Evolutionary conservation across 768 basidiomycete genomes (phyloP).

Genomic region (Termitomyces sp.): DNA sequence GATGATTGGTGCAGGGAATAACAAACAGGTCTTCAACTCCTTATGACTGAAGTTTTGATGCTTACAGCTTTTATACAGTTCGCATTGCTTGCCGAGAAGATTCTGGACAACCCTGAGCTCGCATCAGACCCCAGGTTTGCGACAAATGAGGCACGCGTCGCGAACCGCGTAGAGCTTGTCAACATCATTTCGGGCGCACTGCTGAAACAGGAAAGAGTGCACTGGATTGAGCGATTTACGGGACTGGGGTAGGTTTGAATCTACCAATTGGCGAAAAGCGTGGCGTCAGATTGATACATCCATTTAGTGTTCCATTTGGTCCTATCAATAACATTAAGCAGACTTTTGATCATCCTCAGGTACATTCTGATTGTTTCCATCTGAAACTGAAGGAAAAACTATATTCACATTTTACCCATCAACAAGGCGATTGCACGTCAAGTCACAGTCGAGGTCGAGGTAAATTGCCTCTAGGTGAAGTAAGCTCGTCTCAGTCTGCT

Average conservation of each 20-base stretch:
- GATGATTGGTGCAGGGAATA: constrained; percentile 93
- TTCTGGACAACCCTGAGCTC: constrained; percentile 60
- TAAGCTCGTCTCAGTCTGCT: constrained; percentile 20
- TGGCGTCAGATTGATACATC: neutral
- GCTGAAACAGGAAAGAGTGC: constrained; percentile 48
- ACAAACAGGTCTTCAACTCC: constrained; percentile 57
- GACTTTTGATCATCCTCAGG: constrained; percentile 85
- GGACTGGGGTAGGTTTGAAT: constrained; percentile 63
- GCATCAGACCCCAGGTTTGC: constrained; percentile 57
- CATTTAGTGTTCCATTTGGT: constrained; percentile 68
- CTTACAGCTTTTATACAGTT: constrained; percentile 43
- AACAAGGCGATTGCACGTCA: constrained; percentile 66
- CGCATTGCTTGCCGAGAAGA: constrained; percentile 53
- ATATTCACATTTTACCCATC: constrained; percentile 5
- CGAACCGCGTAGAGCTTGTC: constrained; percentile 67
- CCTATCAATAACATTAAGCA: constrained; percentile 91
- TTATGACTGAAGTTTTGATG: neutral
- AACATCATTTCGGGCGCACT: constrained; percentile 61
- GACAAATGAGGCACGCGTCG: constrained; percentile 72
- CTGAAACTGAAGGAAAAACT: neutral
- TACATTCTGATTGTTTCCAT: constrained; percentile 11
- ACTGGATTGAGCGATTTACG: constrained; percentile 73
- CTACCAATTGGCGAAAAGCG: neutral
- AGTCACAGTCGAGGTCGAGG: constrained; percentile 74
- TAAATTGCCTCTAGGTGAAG: constrained; percentile 33